Base-by-base conservation (phyloP, 2,329 filamentous ascomycete species). In the Neobulgaria alba region DNA sequence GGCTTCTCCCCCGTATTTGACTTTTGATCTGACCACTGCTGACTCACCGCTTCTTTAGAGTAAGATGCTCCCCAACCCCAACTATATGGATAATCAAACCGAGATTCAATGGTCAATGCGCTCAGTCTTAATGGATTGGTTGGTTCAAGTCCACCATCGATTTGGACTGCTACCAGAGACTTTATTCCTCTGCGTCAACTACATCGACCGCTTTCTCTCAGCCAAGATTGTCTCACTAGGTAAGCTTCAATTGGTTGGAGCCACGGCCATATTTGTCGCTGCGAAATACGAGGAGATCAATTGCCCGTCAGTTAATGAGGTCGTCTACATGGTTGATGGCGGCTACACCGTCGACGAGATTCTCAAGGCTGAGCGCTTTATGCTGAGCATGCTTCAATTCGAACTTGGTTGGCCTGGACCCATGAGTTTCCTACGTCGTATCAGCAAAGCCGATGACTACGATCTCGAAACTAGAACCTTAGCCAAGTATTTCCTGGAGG, bases 41-140 rank as follows among this genome's bases (percentile, higher is more conserved):
- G 35, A 60, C 57, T 54, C 41, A 57, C 41, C 17, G 32, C 39
- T 41, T 38, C 23, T 42, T 43, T 58, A 87, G 85, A 75, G 72
- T 61, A 79, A 72, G 53, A 84, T 95, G 77, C 71, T 89, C 30
- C 92, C 92, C 1, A 89, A 92, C 57, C 73, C 87, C 3, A 78
- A 92, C 61, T 98, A 98, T 70, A 98, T 98, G 90, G 87, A 95
- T 48, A 80, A 84, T 51, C 92, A 98, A 62, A 81, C 83, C n/a
- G 90, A 96, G 63, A 93, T 98, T 42, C 86, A 95, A 60, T 98
- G 92, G 92, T 95, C 89, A 2, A 98, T 96, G 92, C 86, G 92
- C 34, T 83, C 88, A 4, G 87, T 96, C 16, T 72, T 98, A 40
- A 93, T 98, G 80, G 92, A 96, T 63, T 98, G 92, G 92, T 73